Percentiles rank a stretch among this genome's conserved stretches.
phyloP scores from a whole-genome alignment of 495 filamentous ascomycete genomes.

The Penicillium canescens region DNA sequence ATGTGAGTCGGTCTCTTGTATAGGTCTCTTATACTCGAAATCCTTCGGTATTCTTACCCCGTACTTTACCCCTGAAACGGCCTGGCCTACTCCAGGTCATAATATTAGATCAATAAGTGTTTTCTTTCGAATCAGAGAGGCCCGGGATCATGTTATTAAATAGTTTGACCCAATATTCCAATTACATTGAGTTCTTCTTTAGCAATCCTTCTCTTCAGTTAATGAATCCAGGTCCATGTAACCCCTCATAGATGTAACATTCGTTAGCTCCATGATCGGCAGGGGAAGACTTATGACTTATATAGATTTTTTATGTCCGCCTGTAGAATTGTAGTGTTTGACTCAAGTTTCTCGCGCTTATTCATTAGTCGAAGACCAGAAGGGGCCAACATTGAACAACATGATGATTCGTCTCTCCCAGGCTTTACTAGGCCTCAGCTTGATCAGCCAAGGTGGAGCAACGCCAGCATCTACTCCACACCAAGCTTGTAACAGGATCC shows the following conservation, averaged over 20 bases:
- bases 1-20: too few relatives aligned
- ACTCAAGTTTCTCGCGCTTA: too few relatives aligned
- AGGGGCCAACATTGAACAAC: neutral
- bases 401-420: constrained; percentile 12
- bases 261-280: neutral
- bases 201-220: neutral
- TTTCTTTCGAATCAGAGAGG: too few relatives aligned
- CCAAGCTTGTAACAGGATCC: constrained; percentile 17
- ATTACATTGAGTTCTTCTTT: too few relatives aligned
- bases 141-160: too few relatives aligned
- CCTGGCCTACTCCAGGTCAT: too few relatives aligned
- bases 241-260: too few relatives aligned
- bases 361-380: neutral
- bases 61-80: neutral
- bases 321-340: too few relatives aligned
- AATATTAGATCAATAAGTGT: too few relatives aligned
- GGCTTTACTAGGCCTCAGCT: constrained; percentile 10
- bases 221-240: too few relatives aligned
- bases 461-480: neutral
- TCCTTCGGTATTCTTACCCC: neutral
- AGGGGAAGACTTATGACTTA: neutral
- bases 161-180: too few relatives aligned
- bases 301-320: too few relatives aligned
- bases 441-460: neutral
- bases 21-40: constrained; percentile 1